Base-by-base conservation (phyloP, 1,284 basidiomycete genomes). In the Ganoderma boninense region DNA sequence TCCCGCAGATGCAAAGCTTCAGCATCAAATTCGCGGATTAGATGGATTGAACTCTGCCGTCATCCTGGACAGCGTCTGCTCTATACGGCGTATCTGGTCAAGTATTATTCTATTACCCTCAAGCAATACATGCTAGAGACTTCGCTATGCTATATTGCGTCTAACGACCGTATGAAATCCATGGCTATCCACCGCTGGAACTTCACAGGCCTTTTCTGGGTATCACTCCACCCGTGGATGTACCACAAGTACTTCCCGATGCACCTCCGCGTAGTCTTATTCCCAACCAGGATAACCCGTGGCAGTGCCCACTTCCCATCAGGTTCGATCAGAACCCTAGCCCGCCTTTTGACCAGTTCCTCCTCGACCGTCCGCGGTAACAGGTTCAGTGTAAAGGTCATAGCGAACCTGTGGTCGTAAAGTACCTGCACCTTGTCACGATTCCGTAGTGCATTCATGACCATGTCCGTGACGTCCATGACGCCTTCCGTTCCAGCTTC, bases 1-100 rank as follows among this genome's bases (percentile, higher is more conserved):
- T 68, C 38, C 69, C 74, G 42, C 76, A 95, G 94, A 85, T 97
- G 87, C 82, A 90, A 76, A 92, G 87, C 70, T 92, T 94, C 81
- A 95, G 93, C 77, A 95, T 96, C 86, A 97, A 95, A 80, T 97
- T 97, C 79, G 82, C 83, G 49, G 84, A 85, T 75, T 87, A 80
- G 68, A 61, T 26, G 14, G 40, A 62, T 62, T 43, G 60, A 42
- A 7, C 29, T 2, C 13, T 29, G 35, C 43, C 11, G 20, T 26
- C 23, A 16, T 14, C 20, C 20, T 29, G 40, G 40, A 42, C 38
- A 16, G 13, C 16, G 10, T 14, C n/a, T 23, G 14, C 6, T 23
- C 40, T 61, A 57, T 35, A 23, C 18, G 16, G 29, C 32, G 16
- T 57, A 57, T 57, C 18, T 26, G 49, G 23, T 23, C 23, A 11